Evolutionary conservation across 2,329 filamentous ascomycete genomes (phyloP).

Genomic region (Fusarium humuli): DNA sequence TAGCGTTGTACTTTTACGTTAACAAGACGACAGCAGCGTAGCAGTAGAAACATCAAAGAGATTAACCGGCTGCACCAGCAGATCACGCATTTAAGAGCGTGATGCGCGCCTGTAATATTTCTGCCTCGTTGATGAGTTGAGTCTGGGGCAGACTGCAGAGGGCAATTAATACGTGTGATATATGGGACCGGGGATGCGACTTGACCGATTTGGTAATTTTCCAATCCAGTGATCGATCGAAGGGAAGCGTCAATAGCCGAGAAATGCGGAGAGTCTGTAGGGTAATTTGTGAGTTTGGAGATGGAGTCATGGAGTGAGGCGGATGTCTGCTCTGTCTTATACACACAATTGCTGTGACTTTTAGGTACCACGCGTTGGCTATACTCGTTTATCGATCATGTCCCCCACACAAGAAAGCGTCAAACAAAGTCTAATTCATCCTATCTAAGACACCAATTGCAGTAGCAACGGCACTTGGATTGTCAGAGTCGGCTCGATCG

Average conservation of each 20-base stretch:
- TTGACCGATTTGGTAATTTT: not conserved
- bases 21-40: not conserved
- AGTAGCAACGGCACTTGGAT: not conserved
- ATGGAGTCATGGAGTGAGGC: not conserved
- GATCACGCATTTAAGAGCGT: not conserved
- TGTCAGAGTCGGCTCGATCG: not conserved
- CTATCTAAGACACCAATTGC: not conserved
- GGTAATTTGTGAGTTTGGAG: not conserved
- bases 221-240: not conserved
- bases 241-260: not conserved
- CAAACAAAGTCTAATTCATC: not conserved
- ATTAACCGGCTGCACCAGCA: not conserved
- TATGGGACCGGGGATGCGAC: not conserved
- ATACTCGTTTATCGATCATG: not conserved
- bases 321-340: not conserved
- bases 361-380: not conserved
- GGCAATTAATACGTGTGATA: not conserved
- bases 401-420: not conserved
- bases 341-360: not conserved
- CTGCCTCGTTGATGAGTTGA: not conserved
- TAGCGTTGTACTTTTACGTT: not conserved
- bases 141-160: not conserved
- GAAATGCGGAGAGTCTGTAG: not conserved
- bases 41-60: not conserved
- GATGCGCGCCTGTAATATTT: slow-evolving; percentile 22